These are phyloP conservation scores for Tagetes erecta DNA, from an alignment of 129 eudicot genomes.

Conservation along the genomic window DNA sequence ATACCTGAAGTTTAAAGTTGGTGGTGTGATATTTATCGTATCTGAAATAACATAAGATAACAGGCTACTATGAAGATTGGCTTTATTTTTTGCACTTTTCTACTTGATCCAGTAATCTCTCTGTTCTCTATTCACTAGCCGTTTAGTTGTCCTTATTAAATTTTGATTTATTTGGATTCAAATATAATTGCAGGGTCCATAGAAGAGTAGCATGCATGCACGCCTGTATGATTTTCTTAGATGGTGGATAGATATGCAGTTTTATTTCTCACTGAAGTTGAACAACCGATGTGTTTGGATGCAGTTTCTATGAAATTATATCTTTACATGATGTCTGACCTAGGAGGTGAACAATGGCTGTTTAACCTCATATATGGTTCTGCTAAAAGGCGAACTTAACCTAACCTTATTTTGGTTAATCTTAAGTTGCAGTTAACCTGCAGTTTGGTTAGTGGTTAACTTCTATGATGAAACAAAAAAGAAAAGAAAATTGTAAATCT, in stretches of 20 bases:
- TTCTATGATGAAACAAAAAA: conserved; percentile 1
- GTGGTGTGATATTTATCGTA: conserved; percentile 13
- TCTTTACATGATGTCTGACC: conserved; percentile 49
- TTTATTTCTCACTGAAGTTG: conserved; percentile 90
- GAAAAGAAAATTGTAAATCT: not conserved
- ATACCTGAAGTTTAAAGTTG: not conserved
- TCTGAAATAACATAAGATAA: conserved; percentile 17
- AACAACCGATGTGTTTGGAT: conserved; percentile 72
- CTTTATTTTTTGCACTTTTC: conserved; percentile 22
- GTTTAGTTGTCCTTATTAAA: conserved; percentile 36
- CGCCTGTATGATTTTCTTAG: conserved; percentile 92
- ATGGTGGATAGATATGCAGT: conserved; percentile 99
- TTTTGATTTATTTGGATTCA: conserved; percentile 93
- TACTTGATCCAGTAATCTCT: conserved; percentile 29
- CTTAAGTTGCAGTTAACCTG: conserved; percentile 8
- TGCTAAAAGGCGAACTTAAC: conserved; percentile 3
- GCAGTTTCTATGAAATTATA: conserved; percentile 53
- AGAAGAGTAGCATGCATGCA: conserved; percentile 83
- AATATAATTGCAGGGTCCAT: conserved; percentile 95
- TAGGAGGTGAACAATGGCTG: conserved; percentile 24
- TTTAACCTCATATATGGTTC: conserved; percentile 13
- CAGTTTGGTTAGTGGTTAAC: not conserved
- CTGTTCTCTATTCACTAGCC: conserved; percentile 30
- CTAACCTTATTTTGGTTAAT: conserved; percentile 6
- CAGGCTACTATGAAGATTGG: conserved; percentile 29